Evolutionary conservation across 371 early-diverging fungal species (phyloP).

Genomic region (Mortierella sp.): DNA sequence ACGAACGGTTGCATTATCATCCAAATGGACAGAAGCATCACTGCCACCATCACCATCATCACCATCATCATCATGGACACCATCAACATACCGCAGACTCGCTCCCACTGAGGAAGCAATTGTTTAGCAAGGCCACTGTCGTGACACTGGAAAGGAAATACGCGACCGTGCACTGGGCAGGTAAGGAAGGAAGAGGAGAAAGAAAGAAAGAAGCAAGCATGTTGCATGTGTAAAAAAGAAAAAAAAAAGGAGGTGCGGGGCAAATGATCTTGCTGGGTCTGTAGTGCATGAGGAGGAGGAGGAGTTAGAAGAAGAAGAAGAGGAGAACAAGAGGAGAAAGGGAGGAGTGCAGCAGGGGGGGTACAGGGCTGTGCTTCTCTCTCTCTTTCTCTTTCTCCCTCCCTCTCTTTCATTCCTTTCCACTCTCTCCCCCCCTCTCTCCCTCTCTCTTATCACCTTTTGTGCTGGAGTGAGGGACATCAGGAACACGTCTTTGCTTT

Average conservation of each 20-base stretch:
- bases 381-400: neutral
- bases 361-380: too few relatives aligned
- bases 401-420: neutral
- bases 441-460: neutral
- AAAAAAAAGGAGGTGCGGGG: neutral
- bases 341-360: too few relatives aligned
- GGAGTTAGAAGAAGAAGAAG: too few relatives aligned
- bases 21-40: constrained; percentile 32
- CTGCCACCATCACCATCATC: constrained; percentile 28
- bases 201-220: neutral
- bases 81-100: constrained; percentile 7
- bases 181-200: constrained; percentile 24
- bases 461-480: neutral
- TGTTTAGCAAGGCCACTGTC: constrained; percentile 48
- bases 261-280: too few relatives aligned
- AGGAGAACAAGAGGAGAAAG: too few relatives aligned
- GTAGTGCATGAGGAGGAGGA: too few relatives aligned
- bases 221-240: neutral
- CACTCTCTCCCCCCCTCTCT: neutral
- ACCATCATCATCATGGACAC: constrained; percentile 13
- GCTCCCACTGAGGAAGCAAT: constrained; percentile 30
- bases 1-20: constrained; percentile 48
- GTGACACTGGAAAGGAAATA: constrained; percentile 50
- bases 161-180: constrained; percentile 50
- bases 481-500: too few relatives aligned